Percentiles rank a stretch among this genome's conserved stretches.
Conservation (phyloP, 129 eudicot species). For the Flaveria bidentis region DNA sequence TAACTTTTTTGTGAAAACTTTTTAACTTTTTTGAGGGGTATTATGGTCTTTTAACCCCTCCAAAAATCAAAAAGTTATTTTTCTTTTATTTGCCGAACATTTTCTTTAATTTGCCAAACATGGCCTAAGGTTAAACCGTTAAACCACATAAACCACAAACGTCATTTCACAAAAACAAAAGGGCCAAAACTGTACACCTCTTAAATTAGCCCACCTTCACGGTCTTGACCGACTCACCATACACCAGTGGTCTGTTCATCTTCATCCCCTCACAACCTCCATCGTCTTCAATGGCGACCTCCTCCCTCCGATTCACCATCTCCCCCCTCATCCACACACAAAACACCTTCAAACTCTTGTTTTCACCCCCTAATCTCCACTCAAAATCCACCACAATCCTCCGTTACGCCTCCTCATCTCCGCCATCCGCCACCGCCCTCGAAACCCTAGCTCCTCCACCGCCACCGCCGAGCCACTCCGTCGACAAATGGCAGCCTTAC, state of each 20-base stretch:
- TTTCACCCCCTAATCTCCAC: slow-evolving; percentile 33
- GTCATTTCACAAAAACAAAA: background rate
- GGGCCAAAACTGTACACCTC: slow-evolving; percentile 22
- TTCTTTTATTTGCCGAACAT: too few species aligned
- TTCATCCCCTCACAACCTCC: background rate
- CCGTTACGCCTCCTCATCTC: slow-evolving; percentile 42
- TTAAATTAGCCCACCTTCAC: background rate
- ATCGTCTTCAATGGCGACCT: slow-evolving; percentile 44
- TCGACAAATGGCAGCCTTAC: slow-evolving; percentile 64
- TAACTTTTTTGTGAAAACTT: too few species aligned
- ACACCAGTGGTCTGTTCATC: slow-evolving; percentile 9
- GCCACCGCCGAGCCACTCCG: slow-evolving; percentile 27
- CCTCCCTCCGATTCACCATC: slow-evolving; percentile 39
- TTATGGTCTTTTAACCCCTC: too few species aligned
- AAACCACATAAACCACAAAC: background rate
- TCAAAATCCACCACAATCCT: slow-evolving; percentile 23
- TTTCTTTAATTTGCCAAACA: too few species aligned
- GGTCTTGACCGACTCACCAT: slow-evolving; percentile 8
- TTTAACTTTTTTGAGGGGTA: too few species aligned
- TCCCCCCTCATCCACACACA: slow-evolving; percentile 42
- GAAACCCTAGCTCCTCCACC: slow-evolving; percentile 33
- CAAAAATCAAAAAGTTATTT: too few species aligned
- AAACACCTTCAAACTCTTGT: slow-evolving; percentile 22
- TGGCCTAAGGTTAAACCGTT: background rate
- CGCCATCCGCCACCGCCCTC: slow-evolving; percentile 28